A percentile compares a stretch with the other conserved stretches of the same genome.
These are phyloP conservation scores for Fusarium mexicanum DNA, from an alignment of 2,329 filamentous ascomycete genomes.

Conservation along the genomic window DNA sequence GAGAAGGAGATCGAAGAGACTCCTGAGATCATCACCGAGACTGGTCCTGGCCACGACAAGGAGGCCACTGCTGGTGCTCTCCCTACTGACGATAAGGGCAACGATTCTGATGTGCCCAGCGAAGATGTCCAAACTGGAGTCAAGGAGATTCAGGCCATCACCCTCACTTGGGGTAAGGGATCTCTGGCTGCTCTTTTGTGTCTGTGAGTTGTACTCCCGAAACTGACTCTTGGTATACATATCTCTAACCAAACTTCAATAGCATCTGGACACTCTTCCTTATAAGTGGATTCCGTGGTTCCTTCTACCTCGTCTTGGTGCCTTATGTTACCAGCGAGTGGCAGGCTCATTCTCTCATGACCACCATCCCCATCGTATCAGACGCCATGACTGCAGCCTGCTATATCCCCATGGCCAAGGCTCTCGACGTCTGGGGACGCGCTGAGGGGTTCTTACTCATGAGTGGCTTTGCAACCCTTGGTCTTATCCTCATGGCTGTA, in stretches of 20 bases:
- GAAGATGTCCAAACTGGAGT: conserved; percentile 50
- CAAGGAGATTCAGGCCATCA: conserved; percentile 54
- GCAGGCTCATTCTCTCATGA: conserved; percentile 61
- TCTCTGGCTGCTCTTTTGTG: conserved; percentile 47
- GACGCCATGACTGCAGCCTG: conserved; percentile 65
- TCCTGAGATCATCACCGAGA: conserved; percentile 1
- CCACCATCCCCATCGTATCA: conserved; percentile 63
- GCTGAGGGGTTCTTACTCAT: conserved; percentile 67
- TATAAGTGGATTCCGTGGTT: conserved; percentile 58
- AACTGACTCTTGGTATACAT: too few relatives aligned
- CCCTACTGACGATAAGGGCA: conserved; percentile 9
- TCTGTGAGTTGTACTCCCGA: conserved; percentile 40
- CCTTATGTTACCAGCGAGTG: conserved; percentile 63
- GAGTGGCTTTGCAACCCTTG: conserved; percentile 57
- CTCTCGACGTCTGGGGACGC: conserved; percentile 71
- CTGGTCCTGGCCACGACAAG: conserved; percentile 13
- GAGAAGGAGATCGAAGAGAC: conserved; percentile 15
- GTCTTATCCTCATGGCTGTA: conserved; percentile 69
- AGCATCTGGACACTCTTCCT: conserved; percentile 61
- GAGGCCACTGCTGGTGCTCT: conserved; percentile 16
- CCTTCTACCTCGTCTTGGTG: conserved; percentile 53
- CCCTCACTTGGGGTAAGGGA: conserved; percentile 53
- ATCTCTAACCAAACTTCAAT: conserved; percentile 7
- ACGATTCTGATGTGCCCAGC: conserved; percentile 22
- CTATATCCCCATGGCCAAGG: conserved; percentile 70